Base-by-base conservation (phyloP, 345 rosid genomes). In the Aquilaria sinensis region DNA sequence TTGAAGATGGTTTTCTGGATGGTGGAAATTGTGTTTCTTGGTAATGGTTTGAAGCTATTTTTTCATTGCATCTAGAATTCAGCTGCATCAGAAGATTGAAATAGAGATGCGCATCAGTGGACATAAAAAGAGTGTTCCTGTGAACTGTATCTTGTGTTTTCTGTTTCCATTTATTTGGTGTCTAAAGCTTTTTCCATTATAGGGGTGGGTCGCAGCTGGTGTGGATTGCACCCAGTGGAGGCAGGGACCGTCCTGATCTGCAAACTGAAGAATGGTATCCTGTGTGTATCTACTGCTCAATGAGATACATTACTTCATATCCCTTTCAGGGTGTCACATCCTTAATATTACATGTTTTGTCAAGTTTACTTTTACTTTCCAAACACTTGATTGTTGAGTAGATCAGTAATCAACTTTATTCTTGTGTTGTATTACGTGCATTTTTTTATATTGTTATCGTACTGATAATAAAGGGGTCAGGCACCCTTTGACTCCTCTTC, bases 171-270 rank as follows among this genome's bases (percentile, higher is more conserved):
- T 46, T 63, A 33, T 59, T 46, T 68, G 41, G 23, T 23, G 23
- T 23, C 23, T 23, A 23, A 23, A 23, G 23, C 23, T 23, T 23
- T 23, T 52, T 63, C 30, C 6, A 53, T 31, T 60, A 47, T 74
- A 93, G 97, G 90, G 82, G 82, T 72, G 99, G 97, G 34, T 85
- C 96, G 33, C 84, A 81, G 61, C 55, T 90, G 63, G 73, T 94
- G 56, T 94, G 99, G 99, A 90, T 94, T 70, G 89, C 99, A 48
- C 97, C 99, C 62, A 94, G 97, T 58, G 99, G 99, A 67, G 99
- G 99, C 61, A 86, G 97, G 67, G 99, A 94, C 74, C 97, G 97
- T 14, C 99, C 97, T 14, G 81, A 94, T 85, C 83, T 89, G 67
- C 66, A 60, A 47, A 85, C 97, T 16, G 83, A 75, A 74, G 95